phyloP scores from a whole-genome alignment of 2,329 filamentous ascomycete genomes.

The Cercospora zeina region DNA sequence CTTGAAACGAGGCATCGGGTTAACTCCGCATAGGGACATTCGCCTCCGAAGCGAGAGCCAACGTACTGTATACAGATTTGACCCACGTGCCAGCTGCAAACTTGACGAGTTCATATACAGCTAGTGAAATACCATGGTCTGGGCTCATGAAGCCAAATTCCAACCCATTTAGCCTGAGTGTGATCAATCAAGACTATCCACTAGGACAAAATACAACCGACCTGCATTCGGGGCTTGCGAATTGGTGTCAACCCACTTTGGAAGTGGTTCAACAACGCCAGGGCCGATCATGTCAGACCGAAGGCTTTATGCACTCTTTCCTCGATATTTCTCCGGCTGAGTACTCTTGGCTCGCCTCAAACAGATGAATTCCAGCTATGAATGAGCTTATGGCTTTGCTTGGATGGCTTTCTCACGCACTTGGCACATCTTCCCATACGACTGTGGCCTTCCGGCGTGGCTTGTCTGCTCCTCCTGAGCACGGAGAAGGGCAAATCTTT shows the following conservation, averaged over 20 bases:
- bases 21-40: neutral
- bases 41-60: constrained; percentile 2
- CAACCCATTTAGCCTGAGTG: constrained; percentile 8
- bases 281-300: neutral
- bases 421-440: neutral
- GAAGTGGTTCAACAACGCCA: neutral
- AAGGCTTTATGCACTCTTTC: neutral
- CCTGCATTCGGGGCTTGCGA: neutral
- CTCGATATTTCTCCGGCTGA: neutral
- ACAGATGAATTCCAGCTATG: neutral
- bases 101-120: constrained; percentile 3
- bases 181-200: neutral
- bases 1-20: constrained; percentile 1
- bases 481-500: neutral
- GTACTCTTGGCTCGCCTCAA: neutral
- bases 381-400: neutral
- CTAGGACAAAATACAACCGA: neutral
- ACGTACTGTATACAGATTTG: neutral
- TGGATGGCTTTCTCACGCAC: neutral
- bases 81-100: neutral
- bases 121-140: neutral
- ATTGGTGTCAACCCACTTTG: neutral
- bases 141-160: neutral
- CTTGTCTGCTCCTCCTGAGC: neutral
- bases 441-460: neutral